Conservation (phyloP, 2,329 filamentous ascomycete species). For the Colletotrichum caudatum region DNA sequence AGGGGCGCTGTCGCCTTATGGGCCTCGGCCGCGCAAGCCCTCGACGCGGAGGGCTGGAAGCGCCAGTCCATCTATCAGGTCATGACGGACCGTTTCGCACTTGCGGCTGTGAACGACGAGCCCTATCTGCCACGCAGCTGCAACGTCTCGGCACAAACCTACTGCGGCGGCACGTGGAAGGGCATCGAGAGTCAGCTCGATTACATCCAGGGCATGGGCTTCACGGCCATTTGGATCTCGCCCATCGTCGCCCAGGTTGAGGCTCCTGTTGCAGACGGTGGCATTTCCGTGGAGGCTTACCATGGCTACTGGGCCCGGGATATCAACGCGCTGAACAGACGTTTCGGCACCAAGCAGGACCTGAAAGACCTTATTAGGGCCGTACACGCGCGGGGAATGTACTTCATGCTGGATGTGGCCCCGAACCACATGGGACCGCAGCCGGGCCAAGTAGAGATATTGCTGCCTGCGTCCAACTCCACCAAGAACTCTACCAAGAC, state of each 20-base stretch:
- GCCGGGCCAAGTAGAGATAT: neutral
- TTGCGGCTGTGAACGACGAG: neutral
- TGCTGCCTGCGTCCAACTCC: neutral
- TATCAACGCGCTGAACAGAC: neutral
- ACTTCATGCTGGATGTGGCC: neutral
- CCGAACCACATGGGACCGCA: slow-evolving; percentile 1
- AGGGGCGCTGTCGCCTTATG: neutral
- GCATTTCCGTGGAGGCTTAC: neutral
- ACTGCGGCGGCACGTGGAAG: neutral
- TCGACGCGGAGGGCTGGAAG: neutral
- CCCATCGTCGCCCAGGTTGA: neutral
- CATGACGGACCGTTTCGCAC: neutral
- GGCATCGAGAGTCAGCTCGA: neutral
- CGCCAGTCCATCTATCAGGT: neutral
- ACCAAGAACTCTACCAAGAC: neutral
- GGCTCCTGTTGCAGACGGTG: neutral
- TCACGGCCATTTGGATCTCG: neutral
- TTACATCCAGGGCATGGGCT: slow-evolving; percentile 1
- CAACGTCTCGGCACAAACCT: neutral
- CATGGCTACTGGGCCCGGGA: neutral
- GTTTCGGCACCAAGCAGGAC: neutral
- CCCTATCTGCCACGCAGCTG: neutral
- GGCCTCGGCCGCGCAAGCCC: neutral
- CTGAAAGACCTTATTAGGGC: neutral
- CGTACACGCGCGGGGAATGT: neutral